These are phyloP conservation scores for Coccomyxa sp. DNA, from an alignment of 139 green algal species.

Conservation along the genomic window DNA sequence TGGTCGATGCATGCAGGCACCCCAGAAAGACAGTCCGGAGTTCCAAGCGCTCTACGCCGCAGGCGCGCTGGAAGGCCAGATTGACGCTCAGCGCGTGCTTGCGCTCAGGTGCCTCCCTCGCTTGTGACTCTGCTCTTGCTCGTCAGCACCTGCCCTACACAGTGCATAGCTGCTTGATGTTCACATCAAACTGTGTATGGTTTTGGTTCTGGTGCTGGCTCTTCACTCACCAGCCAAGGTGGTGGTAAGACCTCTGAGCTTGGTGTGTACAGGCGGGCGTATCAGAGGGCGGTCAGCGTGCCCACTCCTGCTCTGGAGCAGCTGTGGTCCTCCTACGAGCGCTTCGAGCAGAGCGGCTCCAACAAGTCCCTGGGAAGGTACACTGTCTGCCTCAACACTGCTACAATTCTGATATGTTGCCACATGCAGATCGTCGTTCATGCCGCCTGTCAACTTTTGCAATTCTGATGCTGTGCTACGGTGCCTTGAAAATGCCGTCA, in stretches of 20 bases:
- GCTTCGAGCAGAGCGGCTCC: slow-evolving; percentile 65
- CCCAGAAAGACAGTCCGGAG: too few species aligned
- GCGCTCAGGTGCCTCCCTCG: not conserved
- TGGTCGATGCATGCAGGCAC: too few species aligned
- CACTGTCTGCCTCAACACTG: too few species aligned
- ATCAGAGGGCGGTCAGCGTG: slow-evolving; percentile 76
- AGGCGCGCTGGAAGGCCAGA: too few species aligned
- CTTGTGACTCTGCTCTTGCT: not conserved
- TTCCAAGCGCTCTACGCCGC: too few species aligned
- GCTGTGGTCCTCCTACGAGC: slow-evolving; percentile 87
- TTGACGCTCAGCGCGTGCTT: not conserved
- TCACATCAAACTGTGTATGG: not conserved
- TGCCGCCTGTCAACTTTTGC: too few species aligned
- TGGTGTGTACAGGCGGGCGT: slow-evolving; percentile 45
- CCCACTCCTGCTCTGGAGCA: slow-evolving; percentile 68
- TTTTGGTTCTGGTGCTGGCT: not conserved
- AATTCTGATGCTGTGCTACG: too few species aligned
- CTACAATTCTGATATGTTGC: too few species aligned
- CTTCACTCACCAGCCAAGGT: not conserved
- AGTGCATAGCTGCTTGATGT: not conserved
- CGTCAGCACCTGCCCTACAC: not conserved
- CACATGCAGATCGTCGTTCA: too few species aligned
- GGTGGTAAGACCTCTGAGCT: not conserved
- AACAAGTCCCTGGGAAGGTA: slow-evolving; percentile 53
- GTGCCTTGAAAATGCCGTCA: too few species aligned